phyloP scores from a whole-genome alignment of 2,329 filamentous ascomycete species.

The Dactylellina leptospora region DNA sequence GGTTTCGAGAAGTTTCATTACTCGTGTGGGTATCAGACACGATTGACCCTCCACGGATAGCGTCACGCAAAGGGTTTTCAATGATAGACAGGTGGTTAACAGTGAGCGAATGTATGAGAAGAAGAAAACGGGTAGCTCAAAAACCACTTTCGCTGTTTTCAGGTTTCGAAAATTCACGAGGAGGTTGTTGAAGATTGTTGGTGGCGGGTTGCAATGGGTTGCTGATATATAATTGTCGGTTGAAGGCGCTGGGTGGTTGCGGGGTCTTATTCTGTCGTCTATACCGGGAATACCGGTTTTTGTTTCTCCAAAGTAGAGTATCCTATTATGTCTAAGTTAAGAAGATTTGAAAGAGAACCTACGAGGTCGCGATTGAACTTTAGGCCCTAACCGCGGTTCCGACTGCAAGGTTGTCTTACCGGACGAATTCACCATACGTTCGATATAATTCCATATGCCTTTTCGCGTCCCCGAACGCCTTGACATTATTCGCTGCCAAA shows the following conservation, averaged over 20 bases:
- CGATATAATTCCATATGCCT: neutral
- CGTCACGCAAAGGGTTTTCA: no score
- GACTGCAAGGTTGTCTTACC: neutral
- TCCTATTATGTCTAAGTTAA: neutral
- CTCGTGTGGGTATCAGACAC: no score
- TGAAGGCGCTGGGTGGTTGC: neutral
- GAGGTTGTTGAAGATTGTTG: neutral
- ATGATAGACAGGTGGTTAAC: no score
- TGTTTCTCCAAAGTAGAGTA: neutral
- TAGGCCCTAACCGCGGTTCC: no score
- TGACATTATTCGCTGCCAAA: neutral
- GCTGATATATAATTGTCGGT: neutral
- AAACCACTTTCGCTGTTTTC: constrained; percentile 5
- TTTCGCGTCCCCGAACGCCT: neutral
- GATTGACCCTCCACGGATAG: no score
- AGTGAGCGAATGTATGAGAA: no score
- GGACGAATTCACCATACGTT: neutral
- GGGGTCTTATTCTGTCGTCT: neutral
- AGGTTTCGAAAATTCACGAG: constrained; percentile 11
- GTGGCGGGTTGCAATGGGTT: neutral
- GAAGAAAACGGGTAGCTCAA: no score
- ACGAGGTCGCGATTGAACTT: no score
- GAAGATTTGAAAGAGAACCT: neutral
- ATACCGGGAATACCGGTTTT: neutral
- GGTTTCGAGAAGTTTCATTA: no score